Conservation (phyloP, 2,329 filamentous ascomycete genomes). For the Sporothrix schenckii region DNA sequence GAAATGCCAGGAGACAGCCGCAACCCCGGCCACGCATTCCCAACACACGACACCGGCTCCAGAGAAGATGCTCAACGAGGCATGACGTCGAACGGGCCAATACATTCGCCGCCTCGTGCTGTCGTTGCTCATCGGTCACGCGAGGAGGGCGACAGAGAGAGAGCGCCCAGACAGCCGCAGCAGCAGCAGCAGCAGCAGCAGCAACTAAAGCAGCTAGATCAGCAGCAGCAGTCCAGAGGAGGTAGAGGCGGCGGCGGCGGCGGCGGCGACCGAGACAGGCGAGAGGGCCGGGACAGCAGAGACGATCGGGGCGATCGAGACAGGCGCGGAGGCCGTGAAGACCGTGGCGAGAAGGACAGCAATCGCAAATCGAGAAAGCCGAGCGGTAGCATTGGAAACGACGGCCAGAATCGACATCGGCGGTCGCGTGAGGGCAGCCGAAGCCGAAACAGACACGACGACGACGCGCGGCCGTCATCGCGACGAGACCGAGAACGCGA, state of each 20-base stretch:
- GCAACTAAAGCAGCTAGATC: background rate
- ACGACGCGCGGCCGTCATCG: conserved; percentile 31
- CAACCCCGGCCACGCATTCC: conserved; percentile 40
- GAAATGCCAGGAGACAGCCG: conserved; percentile 49
- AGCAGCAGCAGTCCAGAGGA: conserved; percentile 16
- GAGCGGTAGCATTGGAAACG: conserved; percentile 32
- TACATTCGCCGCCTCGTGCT: conserved; percentile 37
- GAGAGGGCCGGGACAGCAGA: conserved; percentile 13
- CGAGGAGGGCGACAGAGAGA: conserved; percentile 35
- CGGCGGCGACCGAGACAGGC: background rate
- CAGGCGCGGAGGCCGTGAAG: conserved; percentile 2
- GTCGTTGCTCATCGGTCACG: conserved; percentile 39
- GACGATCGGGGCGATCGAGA: conserved; percentile 22
- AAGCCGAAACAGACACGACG: conserved; percentile 40
- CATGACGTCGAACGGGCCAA: conserved; percentile 43
- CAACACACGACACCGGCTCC: conserved; percentile 40
- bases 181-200: conserved; percentile 29
- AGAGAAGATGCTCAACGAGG: conserved; percentile 43
- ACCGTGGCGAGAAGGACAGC: conserved; percentile 19
- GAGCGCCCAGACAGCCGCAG: conserved; percentile 38
- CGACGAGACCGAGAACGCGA: conserved; percentile 32
- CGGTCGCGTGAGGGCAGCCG: conserved; percentile 42
- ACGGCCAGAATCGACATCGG: conserved; percentile 36
- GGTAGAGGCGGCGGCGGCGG: conserved; percentile 28
- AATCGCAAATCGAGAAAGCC: conserved; percentile 36